phyloP scores from a whole-genome alignment of 495 filamentous ascomycete genomes.

The Penicillium steckii region DNA sequence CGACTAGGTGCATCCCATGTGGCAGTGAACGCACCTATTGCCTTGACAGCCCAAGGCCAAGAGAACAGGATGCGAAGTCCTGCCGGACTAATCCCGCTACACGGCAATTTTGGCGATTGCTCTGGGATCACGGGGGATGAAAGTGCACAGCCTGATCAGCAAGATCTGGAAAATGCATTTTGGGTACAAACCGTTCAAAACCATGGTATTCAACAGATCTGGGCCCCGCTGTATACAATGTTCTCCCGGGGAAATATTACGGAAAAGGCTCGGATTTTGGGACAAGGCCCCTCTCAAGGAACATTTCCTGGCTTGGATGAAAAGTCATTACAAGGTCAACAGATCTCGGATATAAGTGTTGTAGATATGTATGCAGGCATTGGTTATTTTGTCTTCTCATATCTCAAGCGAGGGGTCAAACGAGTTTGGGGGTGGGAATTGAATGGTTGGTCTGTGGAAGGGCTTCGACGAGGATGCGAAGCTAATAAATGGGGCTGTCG shows the following conservation, averaged over 20 bases:
- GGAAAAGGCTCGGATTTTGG: slow-evolving; percentile 78
- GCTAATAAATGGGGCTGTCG: slow-evolving; percentile 63
- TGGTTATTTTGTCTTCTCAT: slow-evolving; percentile 87
- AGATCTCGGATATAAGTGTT: slow-evolving; percentile 45
- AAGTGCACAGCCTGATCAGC: slow-evolving; percentile 22
- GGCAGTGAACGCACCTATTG: slow-evolving; percentile 73
- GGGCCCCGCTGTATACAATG: slow-evolving; percentile 89
- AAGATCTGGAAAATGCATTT: slow-evolving; percentile 62
- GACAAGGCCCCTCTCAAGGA: slow-evolving; percentile 15
- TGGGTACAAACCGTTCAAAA: slow-evolving; percentile 72
- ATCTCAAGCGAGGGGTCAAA: slow-evolving; percentile 64
- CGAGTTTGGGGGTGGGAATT: slow-evolving; percentile 85
- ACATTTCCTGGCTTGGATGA: slow-evolving; percentile 32
- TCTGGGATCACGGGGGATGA: slow-evolving; percentile 7
- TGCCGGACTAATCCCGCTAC: slow-evolving; percentile 55
- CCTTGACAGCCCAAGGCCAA: slow-evolving; percentile 20
- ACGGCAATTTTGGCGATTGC: slow-evolving; percentile 61
- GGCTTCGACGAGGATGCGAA: slow-evolving; percentile 64
- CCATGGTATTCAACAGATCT: slow-evolving; percentile 78
- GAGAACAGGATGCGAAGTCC: slow-evolving; percentile 72
- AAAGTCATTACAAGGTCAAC: slow-evolving; percentile 22
- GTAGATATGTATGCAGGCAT: slow-evolving; percentile 91
- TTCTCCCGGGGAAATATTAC: slow-evolving; percentile 83
- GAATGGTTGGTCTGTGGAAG: slow-evolving; percentile 86
- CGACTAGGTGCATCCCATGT: slow-evolving; percentile 59